These are phyloP conservation scores for Caulochytrium protostelioides DNA, from an alignment of 371 early-diverging fungal species.

Conservation along the genomic window DNA sequence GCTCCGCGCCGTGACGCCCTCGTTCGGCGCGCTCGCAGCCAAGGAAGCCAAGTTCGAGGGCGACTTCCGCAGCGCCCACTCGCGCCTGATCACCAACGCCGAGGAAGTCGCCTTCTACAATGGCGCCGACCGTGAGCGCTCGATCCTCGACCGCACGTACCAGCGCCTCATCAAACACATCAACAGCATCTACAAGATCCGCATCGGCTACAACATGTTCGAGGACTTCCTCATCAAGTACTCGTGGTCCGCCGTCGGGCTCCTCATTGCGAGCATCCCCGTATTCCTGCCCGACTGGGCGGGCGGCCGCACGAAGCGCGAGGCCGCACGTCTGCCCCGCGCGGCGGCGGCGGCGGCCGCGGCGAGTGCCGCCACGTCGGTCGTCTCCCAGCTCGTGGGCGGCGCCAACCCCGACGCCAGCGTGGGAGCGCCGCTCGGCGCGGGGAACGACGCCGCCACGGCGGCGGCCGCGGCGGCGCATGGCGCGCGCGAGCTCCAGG, in stretches of 20 bases:
- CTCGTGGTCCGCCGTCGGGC: slow-evolving; percentile 84
- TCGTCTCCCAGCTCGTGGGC: neutral
- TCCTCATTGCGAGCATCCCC: slow-evolving; percentile 68
- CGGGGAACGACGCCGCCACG: slow-evolving; percentile 5
- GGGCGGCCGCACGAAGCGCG: slow-evolving; percentile 11
- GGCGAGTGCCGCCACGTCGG: neutral
- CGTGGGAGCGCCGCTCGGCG: slow-evolving; percentile 19
- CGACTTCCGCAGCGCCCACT: slow-evolving; percentile 23
- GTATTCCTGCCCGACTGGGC: slow-evolving; percentile 51
- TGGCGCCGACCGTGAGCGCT: slow-evolving; percentile 20
- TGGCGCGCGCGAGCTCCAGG: slow-evolving; percentile 2
- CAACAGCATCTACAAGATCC: slow-evolving; percentile 50
- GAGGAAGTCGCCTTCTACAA: slow-evolving; percentile 34
- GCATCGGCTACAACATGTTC: slow-evolving; percentile 65
- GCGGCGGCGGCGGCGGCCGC: slow-evolving; percentile 2
- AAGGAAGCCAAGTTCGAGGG: slow-evolving; percentile 25
- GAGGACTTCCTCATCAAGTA: slow-evolving; percentile 80
- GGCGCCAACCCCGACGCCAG: neutral
- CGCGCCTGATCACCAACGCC: slow-evolving; percentile 26
- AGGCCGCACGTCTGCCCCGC: slow-evolving; percentile 9
- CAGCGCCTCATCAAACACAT: slow-evolving; percentile 52
- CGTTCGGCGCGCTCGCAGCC: slow-evolving; percentile 27
- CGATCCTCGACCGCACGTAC: slow-evolving; percentile 48
- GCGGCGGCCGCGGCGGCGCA: slow-evolving; percentile 9
- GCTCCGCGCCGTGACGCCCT: slow-evolving; percentile 20